Base-by-base conservation (phyloP, 805 yeast genomes). In the Myxozyma kluyveri region DNA sequence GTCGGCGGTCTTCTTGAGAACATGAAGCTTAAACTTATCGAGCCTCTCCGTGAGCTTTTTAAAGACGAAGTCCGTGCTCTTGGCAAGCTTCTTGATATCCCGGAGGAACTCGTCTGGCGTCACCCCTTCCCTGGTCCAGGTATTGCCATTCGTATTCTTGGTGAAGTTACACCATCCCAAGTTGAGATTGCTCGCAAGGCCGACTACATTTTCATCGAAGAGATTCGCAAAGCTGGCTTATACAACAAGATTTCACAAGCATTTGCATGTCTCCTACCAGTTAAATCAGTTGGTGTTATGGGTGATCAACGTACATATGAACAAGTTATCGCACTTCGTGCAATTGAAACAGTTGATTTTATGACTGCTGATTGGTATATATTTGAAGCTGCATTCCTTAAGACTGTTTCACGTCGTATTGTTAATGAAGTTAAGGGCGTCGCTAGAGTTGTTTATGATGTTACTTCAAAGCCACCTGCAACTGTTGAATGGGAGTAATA, bases 111-210 rank as follows among this genome's bases (percentile, higher is more conserved):
- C 64, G 98, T 93, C 62, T 91, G 98, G 98, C 88, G 99, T 79
- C 99, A 93, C 71, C 99, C 99, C 52, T 93, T 93, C 95, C 99
- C 99, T 65, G 99, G 99, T 70, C 99, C 99, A 70, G 99, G 99
- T 77, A 86, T 93, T 69, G 99, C 97, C 63, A 93, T 93, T 71
- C 85, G 99, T 75, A 95, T 93, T 50, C 77, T 93, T 44, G 99
- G 99, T 64, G 98, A 91, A 75, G 98, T 93, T 59, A 87, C 96
- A 54, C 86, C 82, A 62, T 82, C 77, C 61, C 99, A 93, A 76
- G 93, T 93, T 52, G 91, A 82, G 68, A 93, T 93, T 68, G 99
- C 98, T 41, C 86, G 98, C 75, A 91, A 88, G 70, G 99, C 99
- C 57, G 99, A 93, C 71, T 78, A 76, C 72, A 93, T 93, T 65